Base-by-base conservation (phyloP, 495 filamentous ascomycete genomes). In the Thermothielavioides terrestris region DNA sequence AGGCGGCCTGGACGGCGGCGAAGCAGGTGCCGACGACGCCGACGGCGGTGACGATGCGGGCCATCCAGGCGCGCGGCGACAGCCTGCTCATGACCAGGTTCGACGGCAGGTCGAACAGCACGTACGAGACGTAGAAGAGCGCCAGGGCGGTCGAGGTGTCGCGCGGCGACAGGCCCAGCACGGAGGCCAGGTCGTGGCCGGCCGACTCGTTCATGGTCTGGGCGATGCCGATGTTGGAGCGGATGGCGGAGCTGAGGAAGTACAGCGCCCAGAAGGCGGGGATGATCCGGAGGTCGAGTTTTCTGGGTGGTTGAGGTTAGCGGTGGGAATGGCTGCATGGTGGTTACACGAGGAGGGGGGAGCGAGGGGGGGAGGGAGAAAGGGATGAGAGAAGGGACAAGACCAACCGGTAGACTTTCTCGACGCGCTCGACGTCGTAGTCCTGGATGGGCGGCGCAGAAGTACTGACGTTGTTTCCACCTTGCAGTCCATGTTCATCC, bases 201-300 rank as follows among this genome's bases (percentile, higher is more conserved):
- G 75, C 63, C 17, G 72, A 65, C 25, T 68, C 58, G 64, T 94
- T 94, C 88, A 94, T 94, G 2, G 90, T 94, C 65, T 94, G 86
- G 25, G 89, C 85, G 54, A 95, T 77, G 17, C 86, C 86, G 54
- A 95, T 84, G 73, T 94, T 94, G 54, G 86, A 90, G 38, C 88
- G 83, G 61, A 94, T 88, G 45, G 88, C 88, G 1, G 90, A 92
- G 74, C 85, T 88, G 50, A 95, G 76, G 64, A 95, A 94, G 68
- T 95, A 95, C 7, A 95, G 75, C n/a, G 83, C 68, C 89, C 89
- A 95, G 66, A 95, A 89, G 31, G 89, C 87, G 61, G 88, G 86
- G 52, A 95, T 85, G 62, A 95, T 91, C 37, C 89, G 82, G 9
- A 72, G 73, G 58, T 95, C 89, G 47, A 95, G 72, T 64, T 92